phyloP scores from a whole-genome alignment of 2,329 filamentous ascomycete genomes.

The Nakataea oryzae region DNA sequence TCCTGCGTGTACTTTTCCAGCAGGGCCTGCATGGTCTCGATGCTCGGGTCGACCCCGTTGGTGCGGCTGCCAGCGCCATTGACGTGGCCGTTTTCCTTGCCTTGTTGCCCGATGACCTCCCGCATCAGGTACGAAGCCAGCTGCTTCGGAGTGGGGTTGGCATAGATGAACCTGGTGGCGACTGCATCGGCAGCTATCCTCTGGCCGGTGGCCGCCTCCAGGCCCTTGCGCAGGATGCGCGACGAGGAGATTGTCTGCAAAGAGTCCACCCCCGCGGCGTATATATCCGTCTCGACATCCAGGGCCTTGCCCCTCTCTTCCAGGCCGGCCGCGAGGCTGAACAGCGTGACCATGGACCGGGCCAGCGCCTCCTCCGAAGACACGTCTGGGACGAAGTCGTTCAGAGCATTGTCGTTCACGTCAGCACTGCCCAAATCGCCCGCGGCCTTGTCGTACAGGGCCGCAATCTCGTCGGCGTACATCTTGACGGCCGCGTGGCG shows the following conservation, averaged over 20 bases:
- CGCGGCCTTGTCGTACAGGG: slow-evolving; percentile 23
- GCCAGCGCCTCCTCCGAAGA: slow-evolving; percentile 17
- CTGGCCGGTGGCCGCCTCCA: slow-evolving; percentile 17
- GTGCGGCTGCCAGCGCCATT: too few relatives aligned
- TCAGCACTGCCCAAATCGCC: slow-evolving; percentile 8
- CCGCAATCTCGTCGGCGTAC: slow-evolving; percentile 32
- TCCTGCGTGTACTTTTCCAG: slow-evolving; percentile 23
- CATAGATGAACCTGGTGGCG: slow-evolving; percentile 27
- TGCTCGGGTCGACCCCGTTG: slow-evolving; percentile 6
- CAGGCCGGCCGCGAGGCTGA: slow-evolving; percentile 15
- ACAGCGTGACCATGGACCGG: slow-evolving; percentile 19
- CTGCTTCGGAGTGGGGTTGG: slow-evolving; percentile 22
- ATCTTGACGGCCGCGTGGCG: slow-evolving; percentile 24
- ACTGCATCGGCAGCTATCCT: slow-evolving; percentile 21
- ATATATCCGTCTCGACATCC: slow-evolving; percentile 24
- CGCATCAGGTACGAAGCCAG: slow-evolving; percentile 21
- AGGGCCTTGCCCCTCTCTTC: slow-evolving; percentile 10
- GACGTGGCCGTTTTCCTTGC: slow-evolving; percentile 6
- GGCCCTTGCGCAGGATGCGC: slow-evolving; percentile 21
- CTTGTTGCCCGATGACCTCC: slow-evolving; percentile 11
- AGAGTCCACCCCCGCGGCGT: slow-evolving; percentile 28
- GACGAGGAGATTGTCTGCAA: slow-evolving; percentile 27
- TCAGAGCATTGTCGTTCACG: slow-evolving; percentile 6
- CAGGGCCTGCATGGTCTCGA: slow-evolving; percentile 20
- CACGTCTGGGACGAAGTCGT: slow-evolving; percentile 17